Conservation (phyloP, 1,284 basidiomycete species). For the Ganoderma boninense region DNA sequence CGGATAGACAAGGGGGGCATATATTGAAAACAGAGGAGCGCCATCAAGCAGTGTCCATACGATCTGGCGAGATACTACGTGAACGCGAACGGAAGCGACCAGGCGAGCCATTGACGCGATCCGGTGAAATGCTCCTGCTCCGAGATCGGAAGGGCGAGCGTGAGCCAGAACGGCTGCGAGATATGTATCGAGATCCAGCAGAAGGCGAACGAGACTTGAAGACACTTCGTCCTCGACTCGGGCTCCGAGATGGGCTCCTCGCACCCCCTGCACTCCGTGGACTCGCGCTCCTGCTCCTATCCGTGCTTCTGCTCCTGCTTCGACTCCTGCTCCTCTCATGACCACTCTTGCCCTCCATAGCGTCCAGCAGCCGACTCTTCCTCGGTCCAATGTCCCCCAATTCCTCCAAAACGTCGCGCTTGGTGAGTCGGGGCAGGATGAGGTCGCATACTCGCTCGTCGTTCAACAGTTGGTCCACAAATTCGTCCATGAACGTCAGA, state of each 20-base stretch:
- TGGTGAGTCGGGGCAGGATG: conserved; percentile 91
- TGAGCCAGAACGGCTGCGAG: conserved; percentile 66
- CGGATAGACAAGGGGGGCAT: neutral
- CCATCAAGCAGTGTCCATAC: conserved; percentile 2
- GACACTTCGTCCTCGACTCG: conserved; percentile 37
- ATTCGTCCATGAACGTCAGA: conserved; percentile 93
- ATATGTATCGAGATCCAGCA: conserved; percentile 64
- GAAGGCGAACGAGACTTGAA: conserved; percentile 49
- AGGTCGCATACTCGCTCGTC: conserved; percentile 97
- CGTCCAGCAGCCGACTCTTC: conserved; percentile 83
- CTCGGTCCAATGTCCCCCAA: conserved; percentile 88
- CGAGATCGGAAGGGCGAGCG: conserved; percentile 57
- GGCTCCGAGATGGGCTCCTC: conserved; percentile 36
- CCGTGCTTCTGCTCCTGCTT: conserved; percentile 45
- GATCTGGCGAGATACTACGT: conserved; percentile 22
- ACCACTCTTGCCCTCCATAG: conserved; percentile 78
- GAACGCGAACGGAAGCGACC: conserved; percentile 37
- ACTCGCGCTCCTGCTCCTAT: conserved; percentile 39
- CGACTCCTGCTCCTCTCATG: conserved; percentile 43
- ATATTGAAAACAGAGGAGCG: neutral
- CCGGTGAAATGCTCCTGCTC: conserved; percentile 67
- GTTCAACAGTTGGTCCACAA: conserved; percentile 84
- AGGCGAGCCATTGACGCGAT: conserved; percentile 54
- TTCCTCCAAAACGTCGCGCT: conserved; percentile 90
- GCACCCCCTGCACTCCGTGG: conserved; percentile 42